Evolutionary conservation across 257 asterid species (phyloP).

Genomic region (Scutellaria baicalensis): DNA sequence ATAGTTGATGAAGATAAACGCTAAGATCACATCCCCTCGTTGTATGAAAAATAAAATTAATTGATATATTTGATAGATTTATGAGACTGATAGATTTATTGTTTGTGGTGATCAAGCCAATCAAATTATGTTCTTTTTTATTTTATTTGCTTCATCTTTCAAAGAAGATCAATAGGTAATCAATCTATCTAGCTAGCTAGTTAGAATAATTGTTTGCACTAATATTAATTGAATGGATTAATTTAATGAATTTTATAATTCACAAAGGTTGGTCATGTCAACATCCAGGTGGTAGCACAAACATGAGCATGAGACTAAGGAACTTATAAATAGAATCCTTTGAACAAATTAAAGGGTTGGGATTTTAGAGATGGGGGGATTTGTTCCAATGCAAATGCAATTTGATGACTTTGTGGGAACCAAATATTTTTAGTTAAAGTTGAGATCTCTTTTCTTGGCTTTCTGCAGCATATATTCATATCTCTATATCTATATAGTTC

Average conservation of each 20-base stretch:
- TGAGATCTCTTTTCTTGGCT: neutral
- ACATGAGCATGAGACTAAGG: neutral
- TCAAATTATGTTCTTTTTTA: too few relatives aligned
- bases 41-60: too few relatives aligned
- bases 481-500: neutral
- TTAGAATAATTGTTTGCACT: neutral
- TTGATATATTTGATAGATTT: too few relatives aligned
- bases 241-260: neutral
- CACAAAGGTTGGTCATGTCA: neutral
- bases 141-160: too few relatives aligned
- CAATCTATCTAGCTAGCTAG: neutral
- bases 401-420: constrained; percentile 17
- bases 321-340: neutral
- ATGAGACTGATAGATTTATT: too few relatives aligned
- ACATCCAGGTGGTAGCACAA: constrained; percentile 2
- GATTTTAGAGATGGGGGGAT: neutral
- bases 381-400: constrained; percentile 15
- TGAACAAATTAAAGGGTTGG: neutral
- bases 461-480: constrained; percentile 2
- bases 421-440: constrained; percentile 9
- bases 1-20: too few relatives aligned
- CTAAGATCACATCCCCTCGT: too few relatives aligned
- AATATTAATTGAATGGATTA: neutral
- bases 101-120: too few relatives aligned
- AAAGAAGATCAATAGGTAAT: too few relatives aligned